Conservation (phyloP, 2,329 filamentous ascomycete species). For the Trichoderma hamatum region DNA sequence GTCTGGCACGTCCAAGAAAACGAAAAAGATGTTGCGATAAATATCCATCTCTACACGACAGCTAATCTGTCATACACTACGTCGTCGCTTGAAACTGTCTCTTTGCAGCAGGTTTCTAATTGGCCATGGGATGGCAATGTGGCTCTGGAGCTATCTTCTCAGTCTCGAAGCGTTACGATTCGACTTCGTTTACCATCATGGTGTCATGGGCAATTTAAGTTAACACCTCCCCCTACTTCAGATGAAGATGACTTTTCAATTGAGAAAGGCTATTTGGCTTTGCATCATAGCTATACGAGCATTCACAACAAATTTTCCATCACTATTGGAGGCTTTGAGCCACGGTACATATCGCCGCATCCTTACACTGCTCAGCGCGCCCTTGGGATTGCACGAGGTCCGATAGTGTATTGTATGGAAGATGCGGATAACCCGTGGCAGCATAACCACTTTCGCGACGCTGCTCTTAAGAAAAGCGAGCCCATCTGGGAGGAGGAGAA, state of each 20-base stretch:
- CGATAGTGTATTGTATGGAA: not conserved
- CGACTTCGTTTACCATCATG: not conserved
- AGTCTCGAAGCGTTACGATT: not conserved
- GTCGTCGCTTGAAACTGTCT: not conserved
- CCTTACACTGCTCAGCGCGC: not conserved
- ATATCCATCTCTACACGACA: not conserved
- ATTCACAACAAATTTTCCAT: not conserved
- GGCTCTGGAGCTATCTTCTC: not conserved
- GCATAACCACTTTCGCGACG: not conserved
- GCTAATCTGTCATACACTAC: not conserved
- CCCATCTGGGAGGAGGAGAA: not conserved
- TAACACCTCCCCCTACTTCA: not conserved
- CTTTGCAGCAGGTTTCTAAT: not conserved
- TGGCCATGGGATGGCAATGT: not conserved
- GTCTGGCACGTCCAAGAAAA: not conserved
- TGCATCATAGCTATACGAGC: not conserved
- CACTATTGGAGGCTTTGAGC: not conserved
- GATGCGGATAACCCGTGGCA: not conserved
- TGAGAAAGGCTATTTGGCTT: not conserved
- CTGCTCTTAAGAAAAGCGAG: not conserved
- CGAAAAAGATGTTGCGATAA: not conserved
- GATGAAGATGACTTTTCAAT: not conserved
- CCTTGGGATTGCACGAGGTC: not conserved
- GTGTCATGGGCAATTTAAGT: not conserved
- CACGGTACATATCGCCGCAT: not conserved